Base-by-base conservation (phyloP, 495 filamentous ascomycete species). In the Jackrogersella minutella region DNA sequence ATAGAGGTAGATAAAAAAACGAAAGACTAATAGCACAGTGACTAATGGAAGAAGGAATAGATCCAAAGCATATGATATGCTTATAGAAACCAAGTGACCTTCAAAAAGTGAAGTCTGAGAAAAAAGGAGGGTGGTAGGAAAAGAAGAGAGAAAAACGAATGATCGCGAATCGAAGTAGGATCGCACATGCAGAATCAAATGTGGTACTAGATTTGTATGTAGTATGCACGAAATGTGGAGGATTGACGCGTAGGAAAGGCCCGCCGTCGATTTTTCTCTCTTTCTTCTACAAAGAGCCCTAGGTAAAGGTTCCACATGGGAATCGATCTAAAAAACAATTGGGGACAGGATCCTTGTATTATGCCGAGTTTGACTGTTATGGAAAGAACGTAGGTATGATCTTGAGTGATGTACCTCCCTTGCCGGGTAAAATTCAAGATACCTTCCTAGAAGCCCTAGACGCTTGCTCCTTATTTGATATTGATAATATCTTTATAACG, bases 301-400 rank as follows among this genome's bases (percentile, higher is more conserved):
- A n/a, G n/a, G n/a, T n/a, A 5, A 24, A 53, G 58, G 64, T 10
- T 68, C 64, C 64, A 68, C 64, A 62, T 41, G 44, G 34, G 47
- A 62, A 68, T 68, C 64, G 64, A 68, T 68, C 64, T 62, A 62
- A 67, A 43, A 43, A 66, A 30, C 40, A 54, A 53, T 47, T 31
- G 54, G 41, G 47, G 22, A 36, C 17, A 36, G 49, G 16, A 52
- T 26, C 41, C 41, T 24, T 46, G 41, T 21, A 34, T 34, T 31
- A 52, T 52, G 31, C 30, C 46, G 24, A 17, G 46, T 26, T 44
- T 9, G 9, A 44, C 21, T 21, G 26, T 14, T 31, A 16, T 16
- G 44, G 44, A 49, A 49, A 49, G 44, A 49, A n/a, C 24, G 8
- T 17, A 46, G 41, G 40, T 14, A 26, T 17, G 5, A 26, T 26